Conservation (phyloP, 345 rosid species). For the Lumnitzera littorea region DNA sequence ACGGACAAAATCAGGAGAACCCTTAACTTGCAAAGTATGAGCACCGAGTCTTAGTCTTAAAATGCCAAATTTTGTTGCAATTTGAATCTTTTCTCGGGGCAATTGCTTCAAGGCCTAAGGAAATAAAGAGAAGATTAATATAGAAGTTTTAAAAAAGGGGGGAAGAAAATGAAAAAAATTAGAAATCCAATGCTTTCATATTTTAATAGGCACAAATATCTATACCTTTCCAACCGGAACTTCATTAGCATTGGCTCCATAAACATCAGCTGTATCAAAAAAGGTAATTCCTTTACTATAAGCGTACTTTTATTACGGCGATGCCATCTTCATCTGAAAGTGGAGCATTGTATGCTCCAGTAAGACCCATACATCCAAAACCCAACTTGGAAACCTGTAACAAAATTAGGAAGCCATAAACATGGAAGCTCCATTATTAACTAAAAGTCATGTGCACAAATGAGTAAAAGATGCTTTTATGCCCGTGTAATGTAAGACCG, state of each 20-base stretch:
- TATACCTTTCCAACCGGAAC: slow-evolving; percentile 42
- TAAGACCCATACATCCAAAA: slow-evolving; percentile 40
- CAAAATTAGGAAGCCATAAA: too few species aligned
- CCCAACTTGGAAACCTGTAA: slow-evolving; percentile 38
- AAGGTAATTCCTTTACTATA: slow-evolving; percentile 45
- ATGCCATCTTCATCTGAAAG: slow-evolving; percentile 34
- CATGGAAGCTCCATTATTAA: too few species aligned
- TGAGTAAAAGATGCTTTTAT: too few species aligned
- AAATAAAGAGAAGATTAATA: background rate
- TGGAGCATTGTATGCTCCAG: slow-evolving; percentile 35
- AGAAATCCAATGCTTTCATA: too few species aligned
- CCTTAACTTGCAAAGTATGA: slow-evolving; percentile 19
- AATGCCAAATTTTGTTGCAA: slow-evolving; percentile 50
- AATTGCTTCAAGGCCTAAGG: slow-evolving; percentile 51
- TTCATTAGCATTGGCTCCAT: slow-evolving; percentile 42
- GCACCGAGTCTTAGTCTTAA: background rate
- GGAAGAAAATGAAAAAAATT: too few species aligned
- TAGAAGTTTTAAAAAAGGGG: too few species aligned
- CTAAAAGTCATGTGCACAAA: too few species aligned
- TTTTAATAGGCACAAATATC: background rate
- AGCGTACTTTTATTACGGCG: slow-evolving; percentile 26
- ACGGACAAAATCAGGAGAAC: slow-evolving; percentile 40
- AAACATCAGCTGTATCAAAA: slow-evolving; percentile 43
- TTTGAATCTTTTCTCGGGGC: slow-evolving; percentile 46
- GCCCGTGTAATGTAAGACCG: too few species aligned